Conservation (phyloP, 176 grass and related monocot species). For the Hsuehochloa calcarea region DNA sequence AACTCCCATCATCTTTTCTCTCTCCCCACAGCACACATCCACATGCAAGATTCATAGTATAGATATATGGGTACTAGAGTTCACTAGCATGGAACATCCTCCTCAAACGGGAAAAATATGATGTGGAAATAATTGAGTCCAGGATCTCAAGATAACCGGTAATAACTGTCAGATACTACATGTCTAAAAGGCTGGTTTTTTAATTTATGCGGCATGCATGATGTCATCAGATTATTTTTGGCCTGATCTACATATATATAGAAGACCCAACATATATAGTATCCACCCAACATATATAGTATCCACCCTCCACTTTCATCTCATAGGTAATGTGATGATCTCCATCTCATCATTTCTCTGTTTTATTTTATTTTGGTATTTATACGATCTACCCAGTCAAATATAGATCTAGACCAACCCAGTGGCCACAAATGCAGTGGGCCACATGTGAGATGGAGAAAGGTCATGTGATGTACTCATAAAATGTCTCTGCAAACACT, state of each 20-base stretch:
- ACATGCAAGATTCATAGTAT: no score
- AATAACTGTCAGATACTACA: not conserved
- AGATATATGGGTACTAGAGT: no score
- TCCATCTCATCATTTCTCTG: not conserved
- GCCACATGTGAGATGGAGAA: constrained; percentile 52
- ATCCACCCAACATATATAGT: no score
- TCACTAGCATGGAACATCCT: not conserved
- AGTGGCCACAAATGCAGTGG: constrained; percentile 52
- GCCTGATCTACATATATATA: not conserved
- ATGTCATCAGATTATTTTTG: not conserved
- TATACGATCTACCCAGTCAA: constrained; percentile 48
- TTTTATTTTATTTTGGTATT: constrained; percentile 4
- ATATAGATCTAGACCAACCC: constrained; percentile 60
- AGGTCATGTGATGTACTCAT: constrained; percentile 65
- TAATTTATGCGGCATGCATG: constrained; percentile 14
- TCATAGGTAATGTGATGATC: constrained; percentile 2
- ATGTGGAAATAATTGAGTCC: constrained; percentile 18
- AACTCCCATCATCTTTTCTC: no score
- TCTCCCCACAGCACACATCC: no score
- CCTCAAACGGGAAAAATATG: not conserved
- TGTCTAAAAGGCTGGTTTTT: not conserved
- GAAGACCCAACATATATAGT: not conserved
- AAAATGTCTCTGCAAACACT: constrained; percentile 49
- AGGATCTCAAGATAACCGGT: constrained; percentile 2
- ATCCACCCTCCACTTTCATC: not conserved